Evolutionary conservation across 129 eudicot genomes (phyloP).

Genomic region (Arctium lappa): DNA sequence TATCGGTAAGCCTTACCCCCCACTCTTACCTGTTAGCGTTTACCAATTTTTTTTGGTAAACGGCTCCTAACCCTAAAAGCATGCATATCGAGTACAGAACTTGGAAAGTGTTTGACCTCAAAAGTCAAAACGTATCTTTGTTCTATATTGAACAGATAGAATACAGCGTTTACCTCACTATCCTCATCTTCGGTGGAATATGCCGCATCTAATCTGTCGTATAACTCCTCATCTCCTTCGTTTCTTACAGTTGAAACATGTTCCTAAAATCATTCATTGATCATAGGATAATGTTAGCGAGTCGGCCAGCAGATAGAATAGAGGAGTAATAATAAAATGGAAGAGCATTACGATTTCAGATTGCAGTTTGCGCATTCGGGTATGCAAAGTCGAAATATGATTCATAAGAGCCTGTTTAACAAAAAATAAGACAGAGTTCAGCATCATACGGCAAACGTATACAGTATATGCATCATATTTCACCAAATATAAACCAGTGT

Average conservation of each 20-base stretch:
- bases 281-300: not conserved
- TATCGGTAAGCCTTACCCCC: no score
- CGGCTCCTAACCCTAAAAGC: not conserved
- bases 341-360: conserved; percentile 66
- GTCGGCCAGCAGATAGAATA: not conserved
- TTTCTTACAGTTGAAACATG: conserved; percentile 59
- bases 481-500: no score
- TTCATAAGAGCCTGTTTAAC: conserved; percentile 69
- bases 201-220: conserved; percentile 58
- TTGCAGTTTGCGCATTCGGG: conserved; percentile 60
- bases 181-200: conserved; percentile 82
- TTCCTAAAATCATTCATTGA: conserved; percentile 46
- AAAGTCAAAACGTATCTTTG: not conserved
- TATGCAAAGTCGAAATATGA: conserved; percentile 61
- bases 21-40: not conserved
- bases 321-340: not conserved
- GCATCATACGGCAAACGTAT: not conserved
- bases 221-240: conserved; percentile 56
- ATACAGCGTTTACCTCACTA: conserved; percentile 54
- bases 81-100: not conserved
- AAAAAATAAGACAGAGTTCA: conserved; percentile 2
- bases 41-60: not conserved
- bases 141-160: not conserved
- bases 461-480: not conserved
- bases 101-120: conserved; percentile 1